Evolutionary conservation across 345 rosid genomes (phyloP), one percentile per base, ranked within the genome.

Genomic region (Abelmoschus esculentus): DNA sequence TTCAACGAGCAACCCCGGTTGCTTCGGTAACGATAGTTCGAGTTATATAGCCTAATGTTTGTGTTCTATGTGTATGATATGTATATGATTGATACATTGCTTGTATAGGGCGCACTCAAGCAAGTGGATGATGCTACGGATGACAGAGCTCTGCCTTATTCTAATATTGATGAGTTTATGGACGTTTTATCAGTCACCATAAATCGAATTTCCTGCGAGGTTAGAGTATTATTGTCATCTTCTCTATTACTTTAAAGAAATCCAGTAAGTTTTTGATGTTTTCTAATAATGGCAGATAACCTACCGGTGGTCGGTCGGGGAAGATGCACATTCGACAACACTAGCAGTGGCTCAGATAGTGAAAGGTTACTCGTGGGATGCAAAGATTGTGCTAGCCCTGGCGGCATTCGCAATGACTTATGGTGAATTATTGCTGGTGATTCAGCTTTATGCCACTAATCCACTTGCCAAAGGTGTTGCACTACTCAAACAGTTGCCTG

Each of bases 141-240:
- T 11, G 85, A 85, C 17, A 84, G 31, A 70, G 47, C 64, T 65
- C 52, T 73, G 6, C 54, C 17, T 18, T 65, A 79, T 26, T 61
- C 78, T 55, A 82, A 63, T 26, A 53, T 71, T 17, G 38, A 70
- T 63, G 86, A 86, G 26, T 75, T 77, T 76, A 75, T 85, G 6
- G 86, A 87, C 28, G 8, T 74, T 12, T 38, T 86, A 49, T 77
- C 90, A 2, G 9, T 58, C 66, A 75, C 82, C 7, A 84, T 89
- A 50, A 78, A 76, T 67, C 83, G 74, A 70, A 80, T 87, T 59
- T 79, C 86, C 69, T 77, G 89, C 71, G 90, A 87, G 96, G 96
- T 87, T 17, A 49, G 29, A 26, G 26, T 17, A 53, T 15, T 10
- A 28, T 52, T 52, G 7, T 14, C 54, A 49, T 49, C 18, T 49